Base-by-base conservation (phyloP, 495 filamentous ascomycete genomes). In the Bombardia bombarda region DNA sequence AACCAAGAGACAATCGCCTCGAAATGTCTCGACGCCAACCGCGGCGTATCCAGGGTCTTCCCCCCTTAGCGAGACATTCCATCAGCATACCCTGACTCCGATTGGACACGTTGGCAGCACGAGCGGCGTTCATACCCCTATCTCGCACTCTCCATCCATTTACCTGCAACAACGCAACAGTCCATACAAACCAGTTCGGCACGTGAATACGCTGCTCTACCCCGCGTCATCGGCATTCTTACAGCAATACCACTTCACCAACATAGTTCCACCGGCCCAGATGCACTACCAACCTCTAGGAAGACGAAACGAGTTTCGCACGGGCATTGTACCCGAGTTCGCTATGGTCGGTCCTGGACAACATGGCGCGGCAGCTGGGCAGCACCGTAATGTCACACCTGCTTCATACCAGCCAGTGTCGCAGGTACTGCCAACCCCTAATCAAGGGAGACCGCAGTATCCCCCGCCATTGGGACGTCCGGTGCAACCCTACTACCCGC, bases 271-370 rank as follows among this genome's bases (percentile, higher is more conserved):
- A 17, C 84, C 58, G 69, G 87, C 51, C 32, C 86, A 95, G 65
- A 95, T 98, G 88, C 92, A 95, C 55, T 98, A 96, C 51, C 90
- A 94, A 53, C 86, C 90, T 4, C 65, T 98, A 7, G 85, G 86
- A 3, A 86, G 87, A 55, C 73, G 77, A 3, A 77, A 82, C 38
- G 87, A 95, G 46, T 75, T 82, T 40, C 82, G 83, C 43, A 83
- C 83, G 4, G 92, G 92, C 13, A 75, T 87, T 20, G 74, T 98
- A 9, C 92, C 92, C 10, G 90, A 94, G 37, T 78, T 70, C 42
- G 49, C 55, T 28, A 50, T 55, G 46, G 42, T 37, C 18, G 24
- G 44, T n/a, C 30, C 34, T 13, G 52, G 45, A 9, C 40, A 43
- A 25, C n/a, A n/a, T n/a, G n/a, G n/a, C n/a, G n/a, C n/a, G n/a